Evolutionary conservation across 2,329 filamentous ascomycete genomes (phyloP).

Genomic region (Botryotinia globosa): DNA sequence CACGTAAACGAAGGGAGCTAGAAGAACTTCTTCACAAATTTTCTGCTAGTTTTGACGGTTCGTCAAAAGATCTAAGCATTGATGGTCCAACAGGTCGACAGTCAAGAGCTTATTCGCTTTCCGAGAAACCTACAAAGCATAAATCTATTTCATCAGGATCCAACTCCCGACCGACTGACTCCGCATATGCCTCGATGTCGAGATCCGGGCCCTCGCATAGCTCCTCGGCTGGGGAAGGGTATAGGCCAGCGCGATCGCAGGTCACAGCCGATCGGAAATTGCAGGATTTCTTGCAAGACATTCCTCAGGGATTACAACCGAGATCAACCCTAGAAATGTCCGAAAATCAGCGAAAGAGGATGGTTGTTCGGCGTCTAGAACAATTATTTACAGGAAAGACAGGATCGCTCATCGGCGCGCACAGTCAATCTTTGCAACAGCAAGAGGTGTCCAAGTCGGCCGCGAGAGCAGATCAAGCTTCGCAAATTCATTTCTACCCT

Average conservation of each 20-base stretch:
- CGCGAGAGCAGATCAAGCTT: constrained; percentile 40
- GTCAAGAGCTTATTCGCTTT: background rate
- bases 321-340: constrained; percentile 57
- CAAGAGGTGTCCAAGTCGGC: constrained; percentile 56
- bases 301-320: constrained; percentile 66
- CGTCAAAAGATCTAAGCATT: constrained; percentile 31
- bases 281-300: constrained; percentile 68
- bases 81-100: background rate
- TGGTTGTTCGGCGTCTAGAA: constrained; percentile 73
- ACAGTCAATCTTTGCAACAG: constrained; percentile 35
- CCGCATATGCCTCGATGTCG: constrained; percentile 65
- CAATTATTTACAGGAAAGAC: constrained; percentile 77
- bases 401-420: constrained; percentile 34
- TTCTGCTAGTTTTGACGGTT: constrained; percentile 58
- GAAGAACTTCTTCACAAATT: constrained; percentile 72
- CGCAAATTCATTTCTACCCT: constrained; percentile 25
- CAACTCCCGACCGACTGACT: constrained; percentile 48
- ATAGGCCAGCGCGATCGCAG: constrained; percentile 8
- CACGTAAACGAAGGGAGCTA: constrained; percentile 71
- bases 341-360: constrained; percentile 71
- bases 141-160: constrained; percentile 27
- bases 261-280: constrained; percentile 54
- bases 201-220: constrained; percentile 29
- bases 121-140: constrained; percentile 39
- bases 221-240: constrained; percentile 6